phyloP scores from a whole-genome alignment of 768 basidiomycete species.

The Pisolithus albus region DNA sequence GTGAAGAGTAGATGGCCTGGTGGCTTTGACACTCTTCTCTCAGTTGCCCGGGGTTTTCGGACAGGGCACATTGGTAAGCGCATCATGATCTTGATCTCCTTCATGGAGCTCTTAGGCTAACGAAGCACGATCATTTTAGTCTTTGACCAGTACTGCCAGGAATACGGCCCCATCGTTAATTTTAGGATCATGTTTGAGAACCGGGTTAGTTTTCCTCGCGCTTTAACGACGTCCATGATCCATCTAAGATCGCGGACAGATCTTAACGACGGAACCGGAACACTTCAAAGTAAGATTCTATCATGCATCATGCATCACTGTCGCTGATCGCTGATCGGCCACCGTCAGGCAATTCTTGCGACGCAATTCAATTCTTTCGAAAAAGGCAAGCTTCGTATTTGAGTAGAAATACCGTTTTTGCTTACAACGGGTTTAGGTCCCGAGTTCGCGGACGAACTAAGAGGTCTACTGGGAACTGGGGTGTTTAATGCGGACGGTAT shows the following conservation, averaged over 20 bases:
- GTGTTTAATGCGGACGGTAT: conserved; percentile 56
- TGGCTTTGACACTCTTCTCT: conserved; percentile 28
- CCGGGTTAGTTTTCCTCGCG: conserved; percentile 22
- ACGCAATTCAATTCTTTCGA: conserved; percentile 37
- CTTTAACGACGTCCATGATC: neutral
- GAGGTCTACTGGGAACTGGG: conserved; percentile 45
- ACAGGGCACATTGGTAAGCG: conserved; percentile 25
- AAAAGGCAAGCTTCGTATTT: conserved; percentile 26
- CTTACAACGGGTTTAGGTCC: conserved; percentile 16
- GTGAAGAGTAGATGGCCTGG: conserved; percentile 32
- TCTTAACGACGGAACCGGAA: conserved; percentile 44
- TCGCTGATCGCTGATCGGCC: neutral
- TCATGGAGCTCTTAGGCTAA: neutral
- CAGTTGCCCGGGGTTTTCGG: conserved; percentile 16
- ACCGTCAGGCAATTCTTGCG: conserved; percentile 34
- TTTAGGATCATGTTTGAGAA: conserved; percentile 32
- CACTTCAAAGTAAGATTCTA: conserved; percentile 32
- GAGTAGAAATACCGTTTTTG: neutral
- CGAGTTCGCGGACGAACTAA: conserved; percentile 3
- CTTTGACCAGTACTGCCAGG: conserved; percentile 16
- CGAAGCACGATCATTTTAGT: conserved; percentile 10
- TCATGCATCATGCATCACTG: neutral
- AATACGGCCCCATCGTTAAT: conserved; percentile 28
- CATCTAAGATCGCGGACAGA: conserved; percentile 18
- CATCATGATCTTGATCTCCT: neutral